Evolutionary conservation across 768 basidiomycete genomes (phyloP), one percentile per base, ranked within the genome.

Genomic region (Kwoniella dendrophila): DNA sequence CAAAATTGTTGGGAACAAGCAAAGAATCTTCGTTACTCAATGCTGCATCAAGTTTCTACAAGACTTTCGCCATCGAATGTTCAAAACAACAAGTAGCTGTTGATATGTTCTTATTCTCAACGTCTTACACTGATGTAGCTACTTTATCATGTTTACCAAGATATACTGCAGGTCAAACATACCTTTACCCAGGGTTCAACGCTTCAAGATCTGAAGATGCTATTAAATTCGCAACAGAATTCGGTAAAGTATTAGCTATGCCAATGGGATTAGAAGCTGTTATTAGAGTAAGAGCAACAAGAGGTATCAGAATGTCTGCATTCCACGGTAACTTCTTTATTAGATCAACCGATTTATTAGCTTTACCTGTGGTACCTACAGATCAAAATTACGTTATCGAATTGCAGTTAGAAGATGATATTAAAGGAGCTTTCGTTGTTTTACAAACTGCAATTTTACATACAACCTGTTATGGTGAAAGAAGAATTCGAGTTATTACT

Each of bases 251-350:
- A 3, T 78, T 99, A 57, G 90, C 93, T 10, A 90, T 88, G 83
- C 91, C 93, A 4, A 90, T 98, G 71, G 94, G 92, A 84, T 82
- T 98, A 67, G 96, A 99, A 79, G 93, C 92, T 22, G 91, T 99
- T 56, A 97, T 96, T 84, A 90, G 96, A 77, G 92, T 98, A 27
- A 92, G 96, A 70, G 93, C 94, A n/a, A 92, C 96, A 0, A 84
- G 92, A 82, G 92, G 94, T 64, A 82, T 98, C 45, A 88, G 93
- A 51, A 92, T 97, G 92, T 88, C 93, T 6, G 90, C 91, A 0
- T 98, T 95, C 89, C 92, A 97, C 71, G 95, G 95, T 64, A 98
- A 97, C 82, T 96, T 97, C 83, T 98, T 98, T 76, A 92, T 96
- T 59, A 88, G 95, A 54, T 96, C 93, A 24, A 98, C 95, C 22